phyloP scores from a whole-genome alignment of 2,329 filamentous ascomycete species.

The Microcera coccophila region DNA sequence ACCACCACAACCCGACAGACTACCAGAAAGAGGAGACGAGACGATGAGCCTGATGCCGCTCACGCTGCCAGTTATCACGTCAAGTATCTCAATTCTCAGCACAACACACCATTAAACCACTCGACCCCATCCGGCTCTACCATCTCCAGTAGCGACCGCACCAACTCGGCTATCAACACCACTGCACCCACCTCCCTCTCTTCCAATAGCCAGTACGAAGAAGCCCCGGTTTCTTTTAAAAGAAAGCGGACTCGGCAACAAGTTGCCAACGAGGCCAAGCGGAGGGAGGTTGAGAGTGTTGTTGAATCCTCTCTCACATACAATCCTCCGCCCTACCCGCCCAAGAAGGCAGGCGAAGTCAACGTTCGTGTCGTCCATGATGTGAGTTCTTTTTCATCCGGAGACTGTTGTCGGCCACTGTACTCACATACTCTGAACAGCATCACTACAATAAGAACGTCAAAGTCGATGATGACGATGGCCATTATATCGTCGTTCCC shows the following conservation, averaged over 20 bases:
- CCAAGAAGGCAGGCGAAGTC: slow-evolving; percentile 84
- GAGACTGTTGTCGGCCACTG: background rate
- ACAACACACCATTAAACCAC: slow-evolving; percentile 67
- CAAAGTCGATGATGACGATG: slow-evolving; percentile 93
- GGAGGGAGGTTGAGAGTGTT: slow-evolving; percentile 66
- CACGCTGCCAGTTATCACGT: slow-evolving; percentile 70
- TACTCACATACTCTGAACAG: slow-evolving; percentile 18
- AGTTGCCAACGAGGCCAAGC: slow-evolving; percentile 75
- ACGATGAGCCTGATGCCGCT: slow-evolving; percentile 46
- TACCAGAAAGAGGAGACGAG: slow-evolving; percentile 72
- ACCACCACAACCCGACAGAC: slow-evolving; percentile 39
- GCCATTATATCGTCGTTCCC: slow-evolving; percentile 90
- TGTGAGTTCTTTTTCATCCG: slow-evolving; percentile 44
- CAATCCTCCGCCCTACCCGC: slow-evolving; percentile 79
- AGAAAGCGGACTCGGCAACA: slow-evolving; percentile 83
- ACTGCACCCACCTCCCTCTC: slow-evolving; percentile 82
- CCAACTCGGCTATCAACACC: slow-evolving; percentile 74
- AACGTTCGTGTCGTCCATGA: slow-evolving; percentile 59
- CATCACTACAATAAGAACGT: slow-evolving; percentile 50
- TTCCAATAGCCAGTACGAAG: slow-evolving; percentile 60
- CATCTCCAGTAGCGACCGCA: slow-evolving; percentile 78
- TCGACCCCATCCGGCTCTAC: slow-evolving; percentile 65
- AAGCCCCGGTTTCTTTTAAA: slow-evolving; percentile 73
- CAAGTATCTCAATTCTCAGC: slow-evolving; percentile 63
- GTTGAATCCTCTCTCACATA: slow-evolving; percentile 74